These are phyloP conservation scores for Setaria viridis DNA, from an alignment of 202 grass and related monocot species.

Conservation along the genomic window DNA sequence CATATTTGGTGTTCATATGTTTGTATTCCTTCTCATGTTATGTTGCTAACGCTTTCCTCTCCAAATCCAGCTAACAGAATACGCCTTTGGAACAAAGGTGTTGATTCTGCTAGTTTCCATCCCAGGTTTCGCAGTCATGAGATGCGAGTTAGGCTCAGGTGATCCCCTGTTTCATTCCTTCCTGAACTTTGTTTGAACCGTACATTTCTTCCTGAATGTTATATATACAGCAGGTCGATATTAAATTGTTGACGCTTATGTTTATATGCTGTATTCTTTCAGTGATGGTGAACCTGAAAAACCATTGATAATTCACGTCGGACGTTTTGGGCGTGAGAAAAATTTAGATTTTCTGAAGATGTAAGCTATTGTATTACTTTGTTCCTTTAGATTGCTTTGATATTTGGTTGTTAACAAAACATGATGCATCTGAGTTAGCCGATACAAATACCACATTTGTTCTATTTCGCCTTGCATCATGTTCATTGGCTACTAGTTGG, in stretches of 20 bases:
- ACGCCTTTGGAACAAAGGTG: slow-evolving; percentile 83
- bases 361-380: slow-evolving; percentile 37
- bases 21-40: slow-evolving; percentile 11
- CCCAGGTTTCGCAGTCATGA: slow-evolving; percentile 56
- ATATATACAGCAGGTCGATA: neutral
- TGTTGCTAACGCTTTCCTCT: neutral
- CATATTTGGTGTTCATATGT: neutral
- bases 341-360: slow-evolving; percentile 76
- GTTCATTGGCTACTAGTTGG: slow-evolving; percentile 17
- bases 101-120: slow-evolving; percentile 81
- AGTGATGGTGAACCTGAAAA: slow-evolving; percentile 67
- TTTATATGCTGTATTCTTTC: slow-evolving; percentile 39
- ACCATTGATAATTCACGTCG: slow-evolving; percentile 72
- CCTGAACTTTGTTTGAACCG: neutral
- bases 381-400: neutral
- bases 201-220: neutral
- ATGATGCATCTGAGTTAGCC: neutral
- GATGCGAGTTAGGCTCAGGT: slow-evolving; percentile 69
- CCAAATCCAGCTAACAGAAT: slow-evolving; percentile 63
- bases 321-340: slow-evolving; percentile 76
- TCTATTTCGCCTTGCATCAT: neutral
- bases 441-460: neutral
- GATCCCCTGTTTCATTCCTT: neutral
- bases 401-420: neutral
- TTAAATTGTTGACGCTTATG: neutral